Evolutionary conservation across 345 rosid species (phyloP), one percentile per base, ranked within the genome.

Genomic region (Hirschfeldia incana): DNA sequence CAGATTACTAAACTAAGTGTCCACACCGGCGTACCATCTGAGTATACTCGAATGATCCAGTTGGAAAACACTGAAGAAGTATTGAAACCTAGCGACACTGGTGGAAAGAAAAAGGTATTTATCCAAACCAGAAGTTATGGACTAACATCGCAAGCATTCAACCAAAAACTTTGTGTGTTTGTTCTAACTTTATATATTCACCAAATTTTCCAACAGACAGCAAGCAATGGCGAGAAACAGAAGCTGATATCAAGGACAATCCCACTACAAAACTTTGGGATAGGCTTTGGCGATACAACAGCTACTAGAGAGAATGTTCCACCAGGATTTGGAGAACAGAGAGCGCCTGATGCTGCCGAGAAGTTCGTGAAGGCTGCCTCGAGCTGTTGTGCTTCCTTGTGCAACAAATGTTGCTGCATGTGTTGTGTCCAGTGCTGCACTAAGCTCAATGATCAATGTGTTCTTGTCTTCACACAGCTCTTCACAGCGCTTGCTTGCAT

Each of bases 361-460:
- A 84, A 90, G 28, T 76, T 93, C 6, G 83, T 86, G 4, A 90
- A 87, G 81, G 98, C 94, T 53, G 90, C 97, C 0, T 93, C 93
- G 26, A 84, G 86, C 82, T 95, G 97, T 72, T 95, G 96, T 10
- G 84, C 84, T 59, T 79, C 46, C n/a, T 6, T 90, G 53, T 87
- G 84, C 39, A 57, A 59, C 8, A 78, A 66, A n/a, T 95, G 97
- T 83, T 93, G 99, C 67, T 93, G 99, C 84, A 84, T 93, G 86
- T 89, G 94, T 83, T 89, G 97, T 80, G 75, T 95, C 78, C 87
- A 82, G 44, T 88, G 96, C 69, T 95, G 96, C 80, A 73, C 89
- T 26, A 85, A 67, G 81, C 84, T 90, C 66, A 95, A 88, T 55
- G 80, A 93, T 83, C 93, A 87, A 78, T 89, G 88, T 36, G 93